These are phyloP conservation scores for Carex littledalei DNA, from an alignment of 176 grass and related monocot species.

Conservation along the genomic window DNA sequence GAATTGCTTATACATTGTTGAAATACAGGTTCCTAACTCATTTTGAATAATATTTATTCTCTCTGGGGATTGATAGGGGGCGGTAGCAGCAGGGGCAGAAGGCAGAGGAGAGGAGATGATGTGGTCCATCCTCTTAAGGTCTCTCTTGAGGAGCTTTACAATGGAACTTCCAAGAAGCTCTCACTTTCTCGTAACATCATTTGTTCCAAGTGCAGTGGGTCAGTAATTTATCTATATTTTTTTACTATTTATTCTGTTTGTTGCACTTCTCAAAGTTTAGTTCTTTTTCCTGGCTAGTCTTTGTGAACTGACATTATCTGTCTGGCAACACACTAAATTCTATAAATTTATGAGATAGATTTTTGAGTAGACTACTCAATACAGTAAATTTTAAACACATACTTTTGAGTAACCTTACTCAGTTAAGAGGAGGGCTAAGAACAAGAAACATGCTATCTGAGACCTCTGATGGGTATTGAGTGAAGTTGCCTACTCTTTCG, in stretches of 20 bases:
- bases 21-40: not conserved
- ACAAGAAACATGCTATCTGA: not conserved
- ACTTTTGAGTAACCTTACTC: not conserved
- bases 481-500: not conserved
- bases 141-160: constrained; percentile 77
- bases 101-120: constrained; percentile 79
- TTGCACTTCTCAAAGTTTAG: not conserved
- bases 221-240: not conserved
- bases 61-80: constrained; percentile 33
- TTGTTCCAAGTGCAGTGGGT: constrained; percentile 82
- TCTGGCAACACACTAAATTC: not conserved
- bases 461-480: not conserved
- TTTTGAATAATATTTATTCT: not conserved
- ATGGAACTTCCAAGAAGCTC: constrained; percentile 72
- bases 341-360: not conserved
- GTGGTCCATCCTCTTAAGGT: constrained; percentile 77
- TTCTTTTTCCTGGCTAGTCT: not conserved
- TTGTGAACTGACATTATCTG: not conserved
- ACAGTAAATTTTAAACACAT: not conserved
- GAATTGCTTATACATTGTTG: not conserved
- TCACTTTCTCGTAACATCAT: constrained; percentile 72
- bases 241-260: not conserved
- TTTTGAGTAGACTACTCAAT: not conserved
- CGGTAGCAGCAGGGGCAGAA: constrained; percentile 63
- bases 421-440: not conserved